Base-by-base conservation (phyloP, 1,284 basidiomycete genomes). In the Volvariella surrecta region DNA sequence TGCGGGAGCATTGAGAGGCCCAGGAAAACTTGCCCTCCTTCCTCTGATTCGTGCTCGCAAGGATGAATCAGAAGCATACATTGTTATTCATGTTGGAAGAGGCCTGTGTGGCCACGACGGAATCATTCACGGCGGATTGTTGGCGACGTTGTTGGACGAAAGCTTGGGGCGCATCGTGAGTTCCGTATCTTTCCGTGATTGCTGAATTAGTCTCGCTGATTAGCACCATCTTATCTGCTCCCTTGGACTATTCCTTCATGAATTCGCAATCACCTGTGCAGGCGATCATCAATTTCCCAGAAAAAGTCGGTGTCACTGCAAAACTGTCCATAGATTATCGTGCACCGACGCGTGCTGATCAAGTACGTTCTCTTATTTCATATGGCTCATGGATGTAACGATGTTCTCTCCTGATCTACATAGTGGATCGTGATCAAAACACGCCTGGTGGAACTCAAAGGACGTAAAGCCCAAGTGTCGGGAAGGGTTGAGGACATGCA, bases 221-320 rank as follows among this genome's bases (percentile, higher is more conserved):
- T n/a, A n/a, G n/a, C n/a, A n/a, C n/a, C n/a, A n/a, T 20, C 48
- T 70, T 66, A 20, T 32, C 37, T 40, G 48, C 50, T 42, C 42
- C 19, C 41, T 24, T 37, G 22, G 38, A 7, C 17, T 6, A 37
- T 24, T 39, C 18, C 37, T 18, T 13, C 15, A 3, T 49, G 39
- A 44, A 32, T 18, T 39, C 21, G 51, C 39, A 8, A 13, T 21
- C 15, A 34, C 22, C 8, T 37, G 4, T 39, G 17, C 20, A 90
- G 89, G 89, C 92, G 2, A 75, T 93, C 40, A 70, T 76, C 45
- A 89, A 90, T 56, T 64, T 97, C 0, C 91, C 92, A 0, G 83
- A 86, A 22, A 83, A 88, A 57, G 82, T 97, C 39, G 94, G 89
- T n/a, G 92, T 98, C 9, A 98, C 94, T 0, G 94, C 92, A 1